These are phyloP conservation scores for Colletotrichum gloeosporioides DNA, from an alignment of 2,329 filamentous ascomycete species.

Conservation along the genomic window DNA sequence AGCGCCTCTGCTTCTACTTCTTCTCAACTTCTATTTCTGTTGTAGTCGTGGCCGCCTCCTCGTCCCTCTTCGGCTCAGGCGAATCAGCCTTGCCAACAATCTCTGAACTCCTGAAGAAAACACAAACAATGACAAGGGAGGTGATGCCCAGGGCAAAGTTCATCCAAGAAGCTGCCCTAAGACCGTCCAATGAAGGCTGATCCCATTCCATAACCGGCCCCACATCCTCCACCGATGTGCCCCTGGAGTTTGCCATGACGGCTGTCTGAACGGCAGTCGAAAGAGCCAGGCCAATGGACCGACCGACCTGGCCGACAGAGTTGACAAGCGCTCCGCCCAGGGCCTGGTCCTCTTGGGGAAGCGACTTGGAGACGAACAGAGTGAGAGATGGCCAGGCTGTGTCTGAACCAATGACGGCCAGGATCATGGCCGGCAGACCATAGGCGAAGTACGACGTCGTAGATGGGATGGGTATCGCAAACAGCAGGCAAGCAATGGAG, in stretches of 20 bases:
- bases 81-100: conserved; percentile 50
- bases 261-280: conserved; percentile 69
- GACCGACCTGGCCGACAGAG: conserved; percentile 67
- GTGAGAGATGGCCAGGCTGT: conserved; percentile 70
- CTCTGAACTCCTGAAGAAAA: conserved; percentile 57
- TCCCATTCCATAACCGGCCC: conserved; percentile 51
- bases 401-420: conserved; percentile 71
- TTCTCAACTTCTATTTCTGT: neutral
- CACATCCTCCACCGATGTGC: conserved; percentile 46
- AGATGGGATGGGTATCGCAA: conserved; percentile 66
- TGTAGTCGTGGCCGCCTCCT: conserved; percentile 21
- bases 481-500: conserved; percentile 62
- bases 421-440: conserved; percentile 68
- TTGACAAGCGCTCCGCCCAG: conserved; percentile 73
- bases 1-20: neutral
- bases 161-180: conserved; percentile 58
- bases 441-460: conserved; percentile 71
- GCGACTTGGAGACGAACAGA: conserved; percentile 67
- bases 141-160: conserved; percentile 53
- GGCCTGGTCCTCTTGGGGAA: conserved; percentile 69
- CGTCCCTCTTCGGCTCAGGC: conserved; percentile 8
- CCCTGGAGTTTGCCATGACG: conserved; percentile 57
- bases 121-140: conserved; percentile 47
- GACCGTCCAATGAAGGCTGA: conserved; percentile 47
- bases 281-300: conserved; percentile 70